Conservation (phyloP, 1,139 yeast species). For the Nakaseomyces glabratus region DNA sequence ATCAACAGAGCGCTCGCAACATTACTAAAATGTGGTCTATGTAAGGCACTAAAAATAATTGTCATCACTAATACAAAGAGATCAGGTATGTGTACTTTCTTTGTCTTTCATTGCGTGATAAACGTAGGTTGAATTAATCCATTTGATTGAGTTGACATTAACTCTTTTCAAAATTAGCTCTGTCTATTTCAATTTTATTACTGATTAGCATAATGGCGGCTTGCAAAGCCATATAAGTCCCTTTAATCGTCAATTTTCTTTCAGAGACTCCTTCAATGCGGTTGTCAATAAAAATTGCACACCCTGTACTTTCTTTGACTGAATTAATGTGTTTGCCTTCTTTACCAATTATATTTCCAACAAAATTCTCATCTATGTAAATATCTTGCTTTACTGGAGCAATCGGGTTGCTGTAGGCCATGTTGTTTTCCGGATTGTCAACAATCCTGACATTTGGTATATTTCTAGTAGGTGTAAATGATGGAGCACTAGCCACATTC, state of each 20-base stretch:
- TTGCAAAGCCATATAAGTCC: conserved; percentile 60
- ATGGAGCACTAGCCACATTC: conserved; percentile 21
- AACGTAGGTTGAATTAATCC: too few species aligned
- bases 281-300: conserved; percentile 63
- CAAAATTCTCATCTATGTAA: conserved; percentile 65
- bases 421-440: conserved; percentile 17
- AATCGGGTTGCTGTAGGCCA: conserved; percentile 14
- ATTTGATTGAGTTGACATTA: too few species aligned
- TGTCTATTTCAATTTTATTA: conserved; percentile 50
- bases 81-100: too few species aligned
- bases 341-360: conserved; percentile 81
- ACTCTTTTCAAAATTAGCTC: conserved; percentile 17
- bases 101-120: too few species aligned
- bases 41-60: too few species aligned
- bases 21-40: too few species aligned
- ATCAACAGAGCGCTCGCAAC: too few species aligned
- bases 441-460: conserved; percentile 26
- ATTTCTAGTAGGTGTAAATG: conserved; percentile 23
- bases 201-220: conserved; percentile 72
- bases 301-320: conserved; percentile 67
- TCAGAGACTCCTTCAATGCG: conserved; percentile 43
- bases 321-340: conserved; percentile 79
- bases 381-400: conserved; percentile 45
- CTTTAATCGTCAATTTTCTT: conserved; percentile 62
- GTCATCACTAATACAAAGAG: too few species aligned